A percentile compares a stretch with the other conserved stretches of the same genome.
phyloP scores from a whole-genome alignment of 1,284 basidiomycete genomes.

The Ganoderma sinense region DNA sequence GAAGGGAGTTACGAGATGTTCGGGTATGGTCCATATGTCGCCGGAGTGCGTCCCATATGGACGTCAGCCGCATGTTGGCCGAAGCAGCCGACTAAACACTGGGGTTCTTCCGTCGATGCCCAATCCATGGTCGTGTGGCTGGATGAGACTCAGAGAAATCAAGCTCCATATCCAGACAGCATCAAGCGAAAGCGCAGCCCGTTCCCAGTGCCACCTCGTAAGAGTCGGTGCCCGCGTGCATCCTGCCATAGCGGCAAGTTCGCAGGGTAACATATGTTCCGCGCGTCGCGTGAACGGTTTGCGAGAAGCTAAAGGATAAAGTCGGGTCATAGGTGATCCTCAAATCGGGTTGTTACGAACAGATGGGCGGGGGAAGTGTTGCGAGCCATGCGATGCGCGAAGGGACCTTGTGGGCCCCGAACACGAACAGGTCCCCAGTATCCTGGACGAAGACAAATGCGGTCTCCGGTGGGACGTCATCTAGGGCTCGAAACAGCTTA shows the following conservation, averaged over 20 bases:
- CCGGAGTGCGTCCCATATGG: conserved; percentile 19
- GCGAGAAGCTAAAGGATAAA: background rate
- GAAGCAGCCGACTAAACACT: background rate
- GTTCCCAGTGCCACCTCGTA: background rate
- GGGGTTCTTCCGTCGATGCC: conserved; percentile 7
- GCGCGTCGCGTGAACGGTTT: conserved; percentile 13
- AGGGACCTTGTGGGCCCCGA: conserved; percentile 4
- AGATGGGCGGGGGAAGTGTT: conserved; percentile 13
- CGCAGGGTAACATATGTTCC: conserved; percentile 20
- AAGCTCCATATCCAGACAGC: background rate
- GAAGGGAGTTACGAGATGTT: conserved; percentile 3
- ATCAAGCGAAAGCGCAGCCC: conserved; percentile 1
- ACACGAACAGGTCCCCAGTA: conserved; percentile 5
- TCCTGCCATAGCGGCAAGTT: conserved; percentile 7
- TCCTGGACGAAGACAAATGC: conserved; percentile 4
- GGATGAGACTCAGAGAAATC: background rate
- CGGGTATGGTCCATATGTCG: conserved; percentile 24
- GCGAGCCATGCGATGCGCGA: conserved; percentile 17
- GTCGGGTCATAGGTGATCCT: conserved; percentile 11
- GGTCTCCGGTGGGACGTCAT: background rate
- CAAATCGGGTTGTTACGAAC: conserved; percentile 1
- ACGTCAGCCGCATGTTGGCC: background rate
- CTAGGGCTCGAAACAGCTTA: background rate
- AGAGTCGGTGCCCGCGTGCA: conserved; percentile 10
- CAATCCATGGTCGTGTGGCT: background rate